These are phyloP conservation scores for Brettanomyces sp. DNA, from an alignment of 805 yeast species.

Conservation along the genomic window DNA sequence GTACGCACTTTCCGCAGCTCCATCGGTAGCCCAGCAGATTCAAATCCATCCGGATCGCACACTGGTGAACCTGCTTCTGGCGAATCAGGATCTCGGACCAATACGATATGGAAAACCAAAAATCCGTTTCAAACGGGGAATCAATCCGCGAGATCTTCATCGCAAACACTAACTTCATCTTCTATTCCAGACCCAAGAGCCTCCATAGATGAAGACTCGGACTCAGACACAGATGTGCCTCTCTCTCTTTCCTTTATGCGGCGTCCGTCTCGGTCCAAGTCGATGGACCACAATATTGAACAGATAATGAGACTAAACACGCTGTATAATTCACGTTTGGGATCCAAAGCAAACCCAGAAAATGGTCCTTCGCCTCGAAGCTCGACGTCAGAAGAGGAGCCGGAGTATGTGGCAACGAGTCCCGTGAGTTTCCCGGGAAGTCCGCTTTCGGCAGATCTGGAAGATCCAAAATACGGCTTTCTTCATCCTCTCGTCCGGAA, in stretches of 20 bases:
- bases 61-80: too few relatives aligned
- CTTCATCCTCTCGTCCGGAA: conserved; percentile 51
- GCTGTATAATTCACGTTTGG: conserved; percentile 15
- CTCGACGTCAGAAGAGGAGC: neutral
- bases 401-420: neutral
- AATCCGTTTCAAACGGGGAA: too few relatives aligned
- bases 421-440: conserved; percentile 1
- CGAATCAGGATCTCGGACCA: too few relatives aligned
- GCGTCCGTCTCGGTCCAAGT: conserved; percentile 23
- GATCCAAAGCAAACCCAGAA: neutral
- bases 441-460: neutral
- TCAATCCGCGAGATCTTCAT: neutral
- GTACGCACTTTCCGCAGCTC: too few relatives aligned
- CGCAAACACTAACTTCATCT: neutral
- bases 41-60: too few relatives aligned
- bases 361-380: neutral
- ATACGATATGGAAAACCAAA: too few relatives aligned
- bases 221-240: conserved; percentile 15
- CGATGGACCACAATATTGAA: conserved; percentile 12
- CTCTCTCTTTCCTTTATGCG: conserved; percentile 24
- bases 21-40: too few relatives aligned
- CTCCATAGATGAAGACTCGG: neutral
- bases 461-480: conserved; percentile 6
- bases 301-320: conserved; percentile 25
- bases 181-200: neutral